Evolutionary conservation across 306 rosid genomes (phyloP).

Genomic region (Ziziphus jujuba): DNA sequence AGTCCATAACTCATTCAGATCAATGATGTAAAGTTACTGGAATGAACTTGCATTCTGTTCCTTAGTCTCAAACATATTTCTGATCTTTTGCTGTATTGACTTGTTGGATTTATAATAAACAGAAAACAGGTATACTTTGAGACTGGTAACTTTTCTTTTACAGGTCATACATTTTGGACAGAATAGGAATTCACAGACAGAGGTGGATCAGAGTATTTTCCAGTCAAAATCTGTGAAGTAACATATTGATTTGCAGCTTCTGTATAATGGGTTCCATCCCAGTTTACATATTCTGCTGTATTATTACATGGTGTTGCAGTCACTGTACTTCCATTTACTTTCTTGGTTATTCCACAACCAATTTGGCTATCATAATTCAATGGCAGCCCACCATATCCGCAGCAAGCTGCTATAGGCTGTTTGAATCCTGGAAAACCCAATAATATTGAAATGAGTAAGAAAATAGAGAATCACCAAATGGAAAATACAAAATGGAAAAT

Average conservation of each 20-base stretch:
- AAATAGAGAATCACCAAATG: too few relatives aligned
- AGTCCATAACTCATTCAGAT: too few relatives aligned
- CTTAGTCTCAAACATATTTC: too few relatives aligned
- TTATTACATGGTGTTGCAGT: constrained; percentile 31
- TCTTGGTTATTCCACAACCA: constrained; percentile 35
- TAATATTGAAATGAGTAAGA: not conserved
- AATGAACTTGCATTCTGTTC: too few relatives aligned
- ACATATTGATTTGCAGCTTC: constrained; percentile 42
- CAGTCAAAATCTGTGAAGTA: constrained; percentile 32
- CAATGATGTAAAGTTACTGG: too few relatives aligned
- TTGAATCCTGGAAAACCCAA: constrained; percentile 31
- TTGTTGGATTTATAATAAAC: too few relatives aligned
- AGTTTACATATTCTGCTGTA: constrained; percentile 34
- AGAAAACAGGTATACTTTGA: not conserved
- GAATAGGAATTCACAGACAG: constrained; percentile 1
- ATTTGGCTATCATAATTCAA: constrained; percentile 34
- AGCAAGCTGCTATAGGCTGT: constrained; percentile 40
- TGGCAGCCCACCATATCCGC: constrained; percentile 46
- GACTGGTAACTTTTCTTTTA: not conserved
- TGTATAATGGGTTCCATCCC: constrained; percentile 49
- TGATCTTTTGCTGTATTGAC: too few relatives aligned
- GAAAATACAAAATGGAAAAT: not conserved
- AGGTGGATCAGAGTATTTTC: constrained; percentile 32
- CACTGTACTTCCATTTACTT: constrained; percentile 27
- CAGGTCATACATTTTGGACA: not conserved